Evolutionary conservation across 345 rosid species (phyloP), one percentile per base, ranked within the genome.

Genomic region (Kernera saxatilis): DNA sequence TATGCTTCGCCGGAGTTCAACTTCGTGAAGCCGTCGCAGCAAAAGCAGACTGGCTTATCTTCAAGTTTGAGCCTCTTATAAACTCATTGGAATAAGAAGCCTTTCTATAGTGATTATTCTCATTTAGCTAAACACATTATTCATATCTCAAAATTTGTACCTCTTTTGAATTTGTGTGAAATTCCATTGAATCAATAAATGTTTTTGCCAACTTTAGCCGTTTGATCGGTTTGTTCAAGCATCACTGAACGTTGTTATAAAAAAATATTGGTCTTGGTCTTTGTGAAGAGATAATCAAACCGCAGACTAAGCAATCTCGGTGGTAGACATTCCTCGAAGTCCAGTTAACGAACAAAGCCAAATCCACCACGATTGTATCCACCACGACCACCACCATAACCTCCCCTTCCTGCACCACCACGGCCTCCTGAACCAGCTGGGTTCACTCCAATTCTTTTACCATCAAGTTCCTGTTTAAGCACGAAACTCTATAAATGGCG

Each of bases 21-120:
- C 88, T 78, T 58, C 90, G 98, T 50, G 95, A 84, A 44, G 78
- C 89, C 7, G 98, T 91, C 52, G 98, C 98, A 14, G 87, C 79
- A 10, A 82, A 91, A 71, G 96, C 99, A 62, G 93, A 91, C 81
- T 94, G 99, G 99, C 78, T 89, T 77, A 85, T 91, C 57, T 81
- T 87, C 50, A 70, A 74, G 70, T 91, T 94, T 61, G 67, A 66
- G 44, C 81, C 88, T 55, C 73, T 94, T 70, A 82, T 87, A 22
- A 85, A 71, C 75, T 74, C 86, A 7, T 73, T 91, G 78, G 74
- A 83, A 8, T 89, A 48, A 60, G n/a, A 11, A 29, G 45, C 17
- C 55, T 22, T 43, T 64, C 14, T 39, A 36, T 21, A 56, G 22
- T 17, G 50, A 39, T 39, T 19, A 19, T 9, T 56, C 14, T 49